Evolutionary conservation across 352 stramenopile species (phyloP).

Genomic region (Pythium plurisporium): DNA sequence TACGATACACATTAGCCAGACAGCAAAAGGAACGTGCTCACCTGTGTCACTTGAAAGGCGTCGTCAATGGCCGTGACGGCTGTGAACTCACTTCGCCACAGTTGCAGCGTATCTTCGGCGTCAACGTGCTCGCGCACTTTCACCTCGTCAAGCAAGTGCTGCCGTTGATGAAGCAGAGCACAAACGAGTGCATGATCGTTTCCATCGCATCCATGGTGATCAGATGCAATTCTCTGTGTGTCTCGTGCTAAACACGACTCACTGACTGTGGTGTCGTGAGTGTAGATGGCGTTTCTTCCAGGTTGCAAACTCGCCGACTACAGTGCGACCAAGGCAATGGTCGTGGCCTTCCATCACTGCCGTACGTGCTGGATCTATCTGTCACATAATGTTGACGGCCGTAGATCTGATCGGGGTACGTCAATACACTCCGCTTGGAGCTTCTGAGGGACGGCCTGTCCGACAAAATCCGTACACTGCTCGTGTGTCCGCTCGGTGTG

Average conservation of each 20-base stretch:
- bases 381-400: background rate
- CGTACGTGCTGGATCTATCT: constrained; percentile 24
- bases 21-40: no score
- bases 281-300: background rate
- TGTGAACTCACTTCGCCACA: constrained; percentile 18
- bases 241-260: no score
- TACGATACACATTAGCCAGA: no score
- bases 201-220: constrained; percentile 29
- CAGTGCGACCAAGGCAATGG: constrained; percentile 64
- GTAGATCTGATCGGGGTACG: no score
- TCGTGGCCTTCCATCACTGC: constrained; percentile 66
- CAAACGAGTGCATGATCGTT: constrained; percentile 22
- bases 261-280: no score
- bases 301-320: constrained; percentile 54
- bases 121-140: constrained; percentile 35
- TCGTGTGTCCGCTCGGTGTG: constrained; percentile 65
- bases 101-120: constrained; percentile 22
- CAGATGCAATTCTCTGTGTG: no score
- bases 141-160: constrained; percentile 23
- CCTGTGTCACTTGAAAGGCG: no score
- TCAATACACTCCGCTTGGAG: constrained; percentile 77
- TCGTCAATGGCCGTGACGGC: constrained; percentile 23
- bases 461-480: constrained; percentile 51
- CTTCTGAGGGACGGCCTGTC: constrained; percentile 41
- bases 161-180: constrained; percentile 23